phyloP scores from a whole-genome alignment of 495 filamentous ascomycete species.

The Rhypophila decipiens region DNA sequence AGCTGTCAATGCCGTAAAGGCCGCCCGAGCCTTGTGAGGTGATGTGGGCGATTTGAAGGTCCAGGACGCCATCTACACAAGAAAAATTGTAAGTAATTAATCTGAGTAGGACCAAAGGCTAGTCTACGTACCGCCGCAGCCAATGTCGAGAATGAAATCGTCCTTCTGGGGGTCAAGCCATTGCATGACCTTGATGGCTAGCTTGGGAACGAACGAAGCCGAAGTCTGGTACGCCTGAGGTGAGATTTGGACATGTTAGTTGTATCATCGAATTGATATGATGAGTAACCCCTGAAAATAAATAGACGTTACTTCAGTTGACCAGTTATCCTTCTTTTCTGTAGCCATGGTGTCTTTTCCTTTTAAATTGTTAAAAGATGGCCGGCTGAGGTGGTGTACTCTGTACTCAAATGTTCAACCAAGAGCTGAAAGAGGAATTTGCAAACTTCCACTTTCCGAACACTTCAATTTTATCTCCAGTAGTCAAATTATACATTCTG shows the following conservation, averaged over 20 bases:
- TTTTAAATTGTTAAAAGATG: background rate
- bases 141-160: slow-evolving; percentile 65
- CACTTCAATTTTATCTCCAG: slow-evolving; percentile 1
- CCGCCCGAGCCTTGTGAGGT: slow-evolving; percentile 32
- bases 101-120: background rate
- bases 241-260: background rate
- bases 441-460: background rate
- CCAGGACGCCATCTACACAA: slow-evolving; percentile 53
- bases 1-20: slow-evolving; percentile 62
- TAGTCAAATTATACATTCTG: background rate
- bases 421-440: background rate
- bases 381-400: no score
- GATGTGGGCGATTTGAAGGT: slow-evolving; percentile 43
- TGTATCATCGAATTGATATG: background rate
- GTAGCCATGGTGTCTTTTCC: slow-evolving; percentile 21
- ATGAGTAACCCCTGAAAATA: slow-evolving; percentile 1
- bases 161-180: slow-evolving; percentile 56
- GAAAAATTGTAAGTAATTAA: background rate
- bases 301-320: slow-evolving; percentile 39
- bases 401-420: no score
- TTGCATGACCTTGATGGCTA: slow-evolving; percentile 56
- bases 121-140: slow-evolving; percentile 54
- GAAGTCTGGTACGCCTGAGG: slow-evolving; percentile 54
- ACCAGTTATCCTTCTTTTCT: slow-evolving; percentile 51
- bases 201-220: slow-evolving; percentile 66